phyloP scores from a whole-genome alignment of 148 eudicot species.

The Silene conica region DNA sequence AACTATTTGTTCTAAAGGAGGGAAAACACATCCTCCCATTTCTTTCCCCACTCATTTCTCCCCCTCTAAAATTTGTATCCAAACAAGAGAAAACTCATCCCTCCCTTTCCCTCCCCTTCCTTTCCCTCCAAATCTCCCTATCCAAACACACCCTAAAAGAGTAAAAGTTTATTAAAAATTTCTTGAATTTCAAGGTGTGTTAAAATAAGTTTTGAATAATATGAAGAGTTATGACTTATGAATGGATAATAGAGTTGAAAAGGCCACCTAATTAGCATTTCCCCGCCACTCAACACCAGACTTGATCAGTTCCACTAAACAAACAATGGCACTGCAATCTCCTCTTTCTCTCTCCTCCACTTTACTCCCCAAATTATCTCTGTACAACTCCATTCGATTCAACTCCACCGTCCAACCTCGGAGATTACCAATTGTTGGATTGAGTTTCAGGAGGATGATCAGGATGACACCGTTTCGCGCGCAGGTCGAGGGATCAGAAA shows the following conservation, averaged over 20 bases:
- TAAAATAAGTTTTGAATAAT: too few species aligned
- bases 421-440: neutral
- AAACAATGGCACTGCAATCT: constrained; percentile 27
- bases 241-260: neutral
- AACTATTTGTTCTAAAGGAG: too few species aligned
- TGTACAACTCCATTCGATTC: neutral
- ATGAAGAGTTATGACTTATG: too few species aligned
- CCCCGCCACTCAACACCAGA: constrained; percentile 10
- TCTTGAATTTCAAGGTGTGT: too few species aligned
- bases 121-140: too few species aligned
- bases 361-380: neutral
- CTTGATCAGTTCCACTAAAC: neutral
- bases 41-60: too few species aligned
- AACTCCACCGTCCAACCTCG: constrained; percentile 10
- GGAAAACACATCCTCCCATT: too few species aligned
- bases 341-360: constrained; percentile 22
- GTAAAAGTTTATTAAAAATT: too few species aligned
- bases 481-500: constrained; percentile 42
- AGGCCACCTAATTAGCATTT: neutral
- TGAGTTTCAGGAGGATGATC: constrained; percentile 5
- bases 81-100: too few species aligned
- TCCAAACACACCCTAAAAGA: too few species aligned
- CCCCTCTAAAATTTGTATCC: too few species aligned
- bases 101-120: too few species aligned
- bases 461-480: constrained; percentile 33